Evolutionary conservation across 345 rosid species (phyloP), one percentile per base, ranked within the genome.

Genomic region (Sonneratia alba): DNA sequence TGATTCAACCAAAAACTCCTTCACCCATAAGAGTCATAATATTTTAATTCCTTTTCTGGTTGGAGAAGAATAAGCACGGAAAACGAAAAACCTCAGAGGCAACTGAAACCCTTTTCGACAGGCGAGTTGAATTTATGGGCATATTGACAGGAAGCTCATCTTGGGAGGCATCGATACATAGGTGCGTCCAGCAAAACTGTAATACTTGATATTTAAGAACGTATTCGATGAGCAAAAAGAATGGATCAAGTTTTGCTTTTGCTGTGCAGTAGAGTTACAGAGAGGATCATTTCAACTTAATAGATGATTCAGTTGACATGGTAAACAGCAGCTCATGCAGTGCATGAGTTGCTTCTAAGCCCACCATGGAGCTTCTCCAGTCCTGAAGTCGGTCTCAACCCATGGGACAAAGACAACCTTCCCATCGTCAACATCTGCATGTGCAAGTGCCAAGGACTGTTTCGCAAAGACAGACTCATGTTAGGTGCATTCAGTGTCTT

Each of bases 291-390:
- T 27, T 11, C 66, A 24, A 9, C 64, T 59, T 62, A 12, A 62
- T 57, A 24, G 2, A 62, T 34, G 66, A 27, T 62, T 9, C 38
- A 61, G 6, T 62, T 34, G 66, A 13, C 38, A 62, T 62, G 66
- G 66, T 27, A 62, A 32, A 62, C 11, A 62, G 38, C 32, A 62
- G 66, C 37, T 34, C 12, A 19, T 16, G 27, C 4, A n/a, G 0
- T 4, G 3, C n/a, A 24, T 48, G 36, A 53, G 16, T 45, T 6
- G 64, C 68, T 55, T 56, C 81, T 84, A 90, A 75, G 99, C 75
- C 99, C 99, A 90, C 99, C 99, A 94, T 66, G 97, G 99, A 65
- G 80, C 90, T 0, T 94, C 99, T 16, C 99, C 99, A 0, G 97
- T 94, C 84, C 99, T 91, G 88, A 94, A 94, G 84, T 94, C 97